Evolutionary conservation across 495 filamentous ascomycete genomes (phyloP).

Genomic region (Aspergillus incahuasiensis): DNA sequence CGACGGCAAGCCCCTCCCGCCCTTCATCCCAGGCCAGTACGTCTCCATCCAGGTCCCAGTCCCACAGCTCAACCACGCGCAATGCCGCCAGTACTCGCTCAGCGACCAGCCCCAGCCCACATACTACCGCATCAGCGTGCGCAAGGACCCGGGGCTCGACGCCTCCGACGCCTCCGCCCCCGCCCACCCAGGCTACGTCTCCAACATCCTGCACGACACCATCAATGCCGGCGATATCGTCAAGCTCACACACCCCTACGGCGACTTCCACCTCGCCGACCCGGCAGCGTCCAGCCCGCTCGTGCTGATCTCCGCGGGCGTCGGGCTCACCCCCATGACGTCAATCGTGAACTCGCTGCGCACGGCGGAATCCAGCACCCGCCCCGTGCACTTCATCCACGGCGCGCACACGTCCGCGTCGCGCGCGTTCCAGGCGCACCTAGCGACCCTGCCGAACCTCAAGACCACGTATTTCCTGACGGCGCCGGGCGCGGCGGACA

Average conservation of each 20-base stretch:
- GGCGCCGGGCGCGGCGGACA: conserved; percentile 37
- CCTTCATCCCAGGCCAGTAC: conserved; percentile 65
- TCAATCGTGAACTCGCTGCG: conserved; percentile 59
- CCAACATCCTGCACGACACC: conserved; percentile 62
- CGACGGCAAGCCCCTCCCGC: conserved; percentile 55
- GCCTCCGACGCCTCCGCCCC: conserved; percentile 36
- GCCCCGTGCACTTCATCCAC: conserved; percentile 56
- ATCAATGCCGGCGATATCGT: conserved; percentile 55
- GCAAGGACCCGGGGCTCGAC: conserved; percentile 55
- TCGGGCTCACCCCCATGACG: conserved; percentile 64
- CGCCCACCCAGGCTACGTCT: conserved; percentile 58
- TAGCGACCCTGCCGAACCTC: conserved; percentile 42
- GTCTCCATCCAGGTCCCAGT: conserved; percentile 57
- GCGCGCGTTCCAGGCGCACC: conserved; percentile 44
- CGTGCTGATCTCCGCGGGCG: conserved; percentile 67
- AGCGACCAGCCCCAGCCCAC: conserved; percentile 53
- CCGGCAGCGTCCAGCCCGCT: conserved; percentile 32
- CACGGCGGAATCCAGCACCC: conserved; percentile 33
- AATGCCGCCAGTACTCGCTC: conserved; percentile 71
- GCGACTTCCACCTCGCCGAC: conserved; percentile 62
- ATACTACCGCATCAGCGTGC: conserved; percentile 68
- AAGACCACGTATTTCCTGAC: conserved; percentile 36
- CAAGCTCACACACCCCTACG: conserved; percentile 61
- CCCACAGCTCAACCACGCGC: conserved; percentile 52
- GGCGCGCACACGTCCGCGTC: conserved; percentile 44